These are phyloP conservation scores for Flaveria floridana DNA, from an alignment of 140 eudicot genomes.

Conservation along the genomic window DNA sequence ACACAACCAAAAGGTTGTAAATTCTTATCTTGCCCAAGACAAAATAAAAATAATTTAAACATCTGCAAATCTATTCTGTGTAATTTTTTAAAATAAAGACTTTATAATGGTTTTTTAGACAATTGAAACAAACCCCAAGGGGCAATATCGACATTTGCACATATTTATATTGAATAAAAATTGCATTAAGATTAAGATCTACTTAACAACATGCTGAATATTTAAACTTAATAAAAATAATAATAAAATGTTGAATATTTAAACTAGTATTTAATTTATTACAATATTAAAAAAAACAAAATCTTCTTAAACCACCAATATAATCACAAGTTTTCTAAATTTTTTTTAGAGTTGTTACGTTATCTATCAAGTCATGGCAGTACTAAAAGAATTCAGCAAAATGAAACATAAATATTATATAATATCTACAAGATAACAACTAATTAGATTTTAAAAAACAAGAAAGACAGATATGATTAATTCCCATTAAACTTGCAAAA, in stretches of 20 bases:
- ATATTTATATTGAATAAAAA: too few relatives aligned
- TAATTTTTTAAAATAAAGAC: too few relatives aligned
- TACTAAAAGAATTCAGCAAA: not conserved
- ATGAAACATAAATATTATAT: not conserved
- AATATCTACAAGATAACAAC: not conserved
- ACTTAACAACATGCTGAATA: not conserved
- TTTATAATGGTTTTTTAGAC: not conserved
- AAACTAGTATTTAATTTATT: not conserved
- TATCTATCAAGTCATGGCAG: not conserved
- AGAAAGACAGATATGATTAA: slow-evolving; percentile 8
- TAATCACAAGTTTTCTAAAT: not conserved
- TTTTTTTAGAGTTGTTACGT: not conserved
- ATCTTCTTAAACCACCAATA: not conserved
- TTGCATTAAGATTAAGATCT: not conserved
- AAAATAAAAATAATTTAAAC: too few relatives aligned
- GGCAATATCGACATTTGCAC: not conserved
- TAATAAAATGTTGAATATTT: too few relatives aligned
- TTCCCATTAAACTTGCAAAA: slow-evolving; percentile 33
- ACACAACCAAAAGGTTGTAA: too few relatives aligned
- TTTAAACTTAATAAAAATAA: too few relatives aligned
- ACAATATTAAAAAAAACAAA: too few relatives aligned
- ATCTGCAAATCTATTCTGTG: not conserved
- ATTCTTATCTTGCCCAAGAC: too few relatives aligned
- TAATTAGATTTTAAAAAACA: not conserved
- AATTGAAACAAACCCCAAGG: not conserved